Evolutionary conservation across 352 stramenopile species (phyloP), one percentile per base, ranked within the genome.

Genomic region (Phytophthora vignae): DNA sequence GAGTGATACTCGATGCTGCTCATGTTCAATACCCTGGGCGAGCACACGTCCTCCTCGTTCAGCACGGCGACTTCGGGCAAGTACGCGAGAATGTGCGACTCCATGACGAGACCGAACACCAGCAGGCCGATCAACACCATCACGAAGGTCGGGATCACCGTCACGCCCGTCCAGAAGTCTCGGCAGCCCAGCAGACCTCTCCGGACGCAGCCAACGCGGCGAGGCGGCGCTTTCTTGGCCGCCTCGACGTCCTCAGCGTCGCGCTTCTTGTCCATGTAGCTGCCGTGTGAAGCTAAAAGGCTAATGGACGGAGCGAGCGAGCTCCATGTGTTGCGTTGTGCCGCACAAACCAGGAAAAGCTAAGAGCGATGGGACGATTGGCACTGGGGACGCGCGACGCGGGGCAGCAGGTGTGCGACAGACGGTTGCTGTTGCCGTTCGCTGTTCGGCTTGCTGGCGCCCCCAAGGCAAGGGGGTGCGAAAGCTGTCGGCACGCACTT

Each of bases 1-100:
- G 66, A 73, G 59, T 73, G 59, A 44, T 73, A 69, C 42, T 73
- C 44, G 66, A 73, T 69, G 29, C n/a, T 55, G 10, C 46, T 52
- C 42, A 55, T 2, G 17, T 64, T 50, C 22, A 63, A 17, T 2
- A 60, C 22, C 38, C 22, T 33, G 4, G 27, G 36, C 7, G 66
- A 42, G 11, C 66, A 73, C 12, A 52, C 15, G 5, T 53, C n/a
- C 17, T 53, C 31, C 50, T 55, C 55, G 4, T 56, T 67, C 2
- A 73, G 42, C 9, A 71, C 40, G 7, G 38, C 11, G 21, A 25
- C 21, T 49, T 62, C 22, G 31, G 69, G 58, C 59, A 53, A 61
- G 15, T 56, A 67, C 12, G 56, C 55, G 33, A 73, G 52, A 42
- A 76, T 64, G 44, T 64, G 65, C 5, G 49, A 69, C 46, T 72